phyloP scores from a whole-genome alignment of 345 rosid species.

The Linum trigynum region DNA sequence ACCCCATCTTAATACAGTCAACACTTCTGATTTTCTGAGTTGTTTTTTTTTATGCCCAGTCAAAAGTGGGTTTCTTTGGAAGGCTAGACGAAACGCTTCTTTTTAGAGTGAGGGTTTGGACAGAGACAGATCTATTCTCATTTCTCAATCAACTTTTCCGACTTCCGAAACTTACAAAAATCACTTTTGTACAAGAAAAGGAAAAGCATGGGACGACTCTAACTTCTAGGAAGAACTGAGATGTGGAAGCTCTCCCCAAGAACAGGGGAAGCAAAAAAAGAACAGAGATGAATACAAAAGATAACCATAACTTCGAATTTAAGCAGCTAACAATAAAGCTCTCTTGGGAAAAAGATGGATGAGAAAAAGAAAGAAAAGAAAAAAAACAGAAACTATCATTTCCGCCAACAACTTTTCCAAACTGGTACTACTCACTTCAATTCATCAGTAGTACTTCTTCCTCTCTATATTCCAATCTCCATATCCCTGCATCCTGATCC shows the following conservation, averaged over 20 bases:
- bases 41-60: too few species aligned
- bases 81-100: too few species aligned
- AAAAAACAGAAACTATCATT: neutral
- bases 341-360: conserved; percentile 8
- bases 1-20: too few species aligned
- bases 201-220: neutral
- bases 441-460: neutral
- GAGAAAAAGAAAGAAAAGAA: conserved; percentile 8
- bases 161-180: neutral
- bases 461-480: conserved; percentile 40
- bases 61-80: too few species aligned
- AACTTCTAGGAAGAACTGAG: neutral
- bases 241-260: conserved; percentile 9
- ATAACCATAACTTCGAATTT: conserved; percentile 1
- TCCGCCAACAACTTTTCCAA: conserved; percentile 12
- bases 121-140: neutral
- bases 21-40: too few species aligned
- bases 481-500: conserved; percentile 50
- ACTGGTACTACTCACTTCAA: conserved; percentile 13
- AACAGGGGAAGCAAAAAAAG: conserved; percentile 7
- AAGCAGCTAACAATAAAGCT: neutral
- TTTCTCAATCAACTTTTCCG: neutral
- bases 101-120: neutral
- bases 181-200: neutral
- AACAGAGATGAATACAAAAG: conserved; percentile 2